These are phyloP conservation scores for Boeremia lycopersici DNA, from an alignment of 2,329 filamentous ascomycete species.

Conservation along the genomic window DNA sequence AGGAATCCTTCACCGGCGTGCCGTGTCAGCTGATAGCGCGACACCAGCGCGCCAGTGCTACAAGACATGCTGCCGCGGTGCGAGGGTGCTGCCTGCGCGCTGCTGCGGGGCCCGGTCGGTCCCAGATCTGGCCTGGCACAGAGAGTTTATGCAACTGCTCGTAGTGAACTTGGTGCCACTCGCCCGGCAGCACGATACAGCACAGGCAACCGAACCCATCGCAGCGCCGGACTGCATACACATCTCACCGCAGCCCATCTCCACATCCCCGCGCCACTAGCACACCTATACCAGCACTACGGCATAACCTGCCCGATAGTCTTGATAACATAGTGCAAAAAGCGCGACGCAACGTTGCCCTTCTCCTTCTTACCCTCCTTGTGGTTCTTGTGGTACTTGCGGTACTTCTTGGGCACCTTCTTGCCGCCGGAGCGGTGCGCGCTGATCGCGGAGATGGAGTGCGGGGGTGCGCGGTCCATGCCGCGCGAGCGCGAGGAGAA, in stretches of 20 bases:
- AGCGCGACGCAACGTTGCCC: slow-evolving; percentile 11
- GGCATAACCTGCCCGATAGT: not conserved
- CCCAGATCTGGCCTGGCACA: too few species aligned
- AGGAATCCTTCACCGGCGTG: too few species aligned
- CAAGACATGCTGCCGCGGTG: too few species aligned
- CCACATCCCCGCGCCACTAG: not conserved
- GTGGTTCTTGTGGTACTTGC: slow-evolving; percentile 21
- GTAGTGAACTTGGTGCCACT: too few species aligned
- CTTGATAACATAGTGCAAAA: not conserved
- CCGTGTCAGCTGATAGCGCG: too few species aligned
- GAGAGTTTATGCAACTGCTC: too few species aligned
- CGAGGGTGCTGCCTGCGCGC: too few species aligned
- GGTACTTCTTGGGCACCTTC: slow-evolving; percentile 25
- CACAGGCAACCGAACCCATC: too few species aligned
- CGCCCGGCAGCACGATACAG: too few species aligned
- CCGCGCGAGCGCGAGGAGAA: not conserved
- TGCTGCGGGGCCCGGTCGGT: too few species aligned
- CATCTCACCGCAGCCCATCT: not conserved
- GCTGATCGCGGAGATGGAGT: slow-evolving; percentile 25
- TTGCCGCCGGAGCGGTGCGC: slow-evolving; percentile 23
- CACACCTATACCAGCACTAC: not conserved
- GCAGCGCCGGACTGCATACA: too few species aligned
- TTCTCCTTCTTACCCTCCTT: slow-evolving; percentile 12
- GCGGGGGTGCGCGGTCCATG: slow-evolving; percentile 11
- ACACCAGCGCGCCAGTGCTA: too few species aligned